Evolutionary conservation across 306 rosid genomes (phyloP).

Genomic region (Fragaria vesca): DNA sequence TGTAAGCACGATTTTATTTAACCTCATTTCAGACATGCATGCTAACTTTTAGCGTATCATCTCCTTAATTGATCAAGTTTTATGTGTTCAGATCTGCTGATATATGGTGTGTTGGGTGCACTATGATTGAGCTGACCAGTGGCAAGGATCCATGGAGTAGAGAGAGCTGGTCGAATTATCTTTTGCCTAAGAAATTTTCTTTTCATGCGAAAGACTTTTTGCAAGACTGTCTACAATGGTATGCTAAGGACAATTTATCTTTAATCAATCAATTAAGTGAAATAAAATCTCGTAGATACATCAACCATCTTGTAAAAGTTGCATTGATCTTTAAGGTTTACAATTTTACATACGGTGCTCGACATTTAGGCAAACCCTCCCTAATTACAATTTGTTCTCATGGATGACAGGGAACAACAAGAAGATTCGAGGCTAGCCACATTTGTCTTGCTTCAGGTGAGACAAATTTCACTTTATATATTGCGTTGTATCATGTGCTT

Average conservation of each 20-base stretch:
- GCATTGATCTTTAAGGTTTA: neutral
- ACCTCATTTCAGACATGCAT: neutral
- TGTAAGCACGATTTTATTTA: neutral
- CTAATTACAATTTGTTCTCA: neutral
- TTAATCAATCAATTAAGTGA: neutral
- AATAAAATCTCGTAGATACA: too few species aligned
- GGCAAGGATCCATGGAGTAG: neutral
- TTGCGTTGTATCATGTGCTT: neutral
- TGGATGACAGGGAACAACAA: neutral
- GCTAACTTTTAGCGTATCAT: neutral
- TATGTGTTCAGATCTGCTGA: neutral
- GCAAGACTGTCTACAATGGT: neutral
- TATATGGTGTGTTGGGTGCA: neutral
- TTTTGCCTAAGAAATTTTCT: neutral
- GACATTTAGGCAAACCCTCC: too few species aligned
- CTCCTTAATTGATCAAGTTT: too few species aligned
- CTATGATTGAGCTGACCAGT: neutral
- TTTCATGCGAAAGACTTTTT: neutral
- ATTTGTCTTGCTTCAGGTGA: neutral
- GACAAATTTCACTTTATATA: neutral
- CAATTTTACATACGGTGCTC: too few species aligned
- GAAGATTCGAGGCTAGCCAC: neutral
- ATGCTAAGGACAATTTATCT: neutral
- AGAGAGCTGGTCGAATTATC: slow-evolving; percentile 1
- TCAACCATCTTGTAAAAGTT: neutral